These are phyloP conservation scores for Mortierella sp. DNA, from an alignment of 371 early-diverging fungal genomes.

Conservation along the genomic window DNA sequence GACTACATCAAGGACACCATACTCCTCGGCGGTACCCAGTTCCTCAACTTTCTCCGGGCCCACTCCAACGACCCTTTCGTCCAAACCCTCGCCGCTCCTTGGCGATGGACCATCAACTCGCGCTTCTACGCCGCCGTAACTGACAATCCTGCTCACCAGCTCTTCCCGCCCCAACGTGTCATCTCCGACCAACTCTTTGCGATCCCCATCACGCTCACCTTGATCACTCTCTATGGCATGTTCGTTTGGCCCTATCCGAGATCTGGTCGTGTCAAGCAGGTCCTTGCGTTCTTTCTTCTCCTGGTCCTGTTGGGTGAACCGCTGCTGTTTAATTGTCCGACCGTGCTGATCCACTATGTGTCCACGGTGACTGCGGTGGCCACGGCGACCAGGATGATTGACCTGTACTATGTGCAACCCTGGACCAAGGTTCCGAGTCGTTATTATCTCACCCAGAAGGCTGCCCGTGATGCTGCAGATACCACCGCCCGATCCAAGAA, in stretches of 20 bases:
- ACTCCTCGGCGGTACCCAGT: neutral
- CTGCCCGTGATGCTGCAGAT: neutral
- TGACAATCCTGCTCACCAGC: neutral
- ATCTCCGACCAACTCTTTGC: conserved; percentile 18
- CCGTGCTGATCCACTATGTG: conserved; percentile 17
- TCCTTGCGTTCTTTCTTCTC: conserved; percentile 28
- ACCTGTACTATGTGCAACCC: conserved; percentile 51
- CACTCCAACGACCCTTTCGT: neutral
- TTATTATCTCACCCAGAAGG: neutral
- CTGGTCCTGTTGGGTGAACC: conserved; percentile 17
- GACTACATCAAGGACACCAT: neutral
- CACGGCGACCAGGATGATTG: conserved; percentile 30
- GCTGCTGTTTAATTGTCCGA: conserved; percentile 29
- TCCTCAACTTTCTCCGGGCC: neutral
- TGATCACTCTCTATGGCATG: conserved; percentile 26
- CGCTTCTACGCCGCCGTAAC: conserved; percentile 26
- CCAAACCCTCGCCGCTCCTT: neutral
- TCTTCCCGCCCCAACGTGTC: conserved; percentile 19
- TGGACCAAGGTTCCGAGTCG: conserved; percentile 41
- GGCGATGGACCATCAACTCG: conserved; percentile 22
- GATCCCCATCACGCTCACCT: conserved; percentile 9
- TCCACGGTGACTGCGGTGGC: conserved; percentile 29
- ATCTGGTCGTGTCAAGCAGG: conserved; percentile 31
- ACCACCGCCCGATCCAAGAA: conserved; percentile 30
- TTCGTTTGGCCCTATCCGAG: conserved; percentile 25